Percentiles rank a stretch among this genome's conserved stretches.
Conservation (phyloP, 805 yeast genomes). For the Ogataea methanolica region DNA sequence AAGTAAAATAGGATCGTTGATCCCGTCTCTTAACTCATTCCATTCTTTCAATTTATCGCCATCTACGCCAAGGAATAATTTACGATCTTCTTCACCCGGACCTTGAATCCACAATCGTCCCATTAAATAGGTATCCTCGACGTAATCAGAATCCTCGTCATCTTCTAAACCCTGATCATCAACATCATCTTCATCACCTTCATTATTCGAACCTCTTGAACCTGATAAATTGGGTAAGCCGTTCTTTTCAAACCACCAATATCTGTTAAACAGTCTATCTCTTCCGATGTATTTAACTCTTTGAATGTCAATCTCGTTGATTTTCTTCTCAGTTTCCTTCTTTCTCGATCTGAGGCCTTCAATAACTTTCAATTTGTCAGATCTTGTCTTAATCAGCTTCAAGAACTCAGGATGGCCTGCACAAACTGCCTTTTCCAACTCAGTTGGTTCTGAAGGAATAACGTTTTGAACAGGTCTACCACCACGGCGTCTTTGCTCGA, state of each 20-base stretch:
- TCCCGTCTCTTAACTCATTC: constrained; percentile 9
- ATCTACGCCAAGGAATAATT: constrained; percentile 15
- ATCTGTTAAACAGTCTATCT: constrained; percentile 79
- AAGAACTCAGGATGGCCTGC: constrained; percentile 39
- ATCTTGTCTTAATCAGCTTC: constrained; percentile 40
- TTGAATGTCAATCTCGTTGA: constrained; percentile 72
- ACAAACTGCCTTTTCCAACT: constrained; percentile 34
- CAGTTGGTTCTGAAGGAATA: constrained; percentile 28
- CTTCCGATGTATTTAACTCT: constrained; percentile 72
- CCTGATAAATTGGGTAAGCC: constrained; percentile 56
- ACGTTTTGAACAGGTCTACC: constrained; percentile 25
- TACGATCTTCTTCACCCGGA: constrained; percentile 51
- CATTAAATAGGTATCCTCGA: constrained; percentile 48
- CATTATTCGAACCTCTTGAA: constrained; percentile 23
- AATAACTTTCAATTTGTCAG: constrained; percentile 34
- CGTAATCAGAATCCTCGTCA: constrained; percentile 44
- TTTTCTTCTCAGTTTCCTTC: constrained; percentile 50
- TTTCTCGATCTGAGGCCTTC: constrained; percentile 46
- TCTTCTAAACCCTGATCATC: constrained; percentile 36
- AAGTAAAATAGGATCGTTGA: not conserved
- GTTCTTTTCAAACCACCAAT: constrained; percentile 92
- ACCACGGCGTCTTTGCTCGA: constrained; percentile 19
- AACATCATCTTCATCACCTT: constrained; percentile 33
- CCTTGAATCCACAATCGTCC: constrained; percentile 65
- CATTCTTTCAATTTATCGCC: constrained; percentile 39